Evolutionary conservation across 2,329 filamentous ascomycete species (phyloP).

Genomic region (Fusarium equiseti): DNA sequence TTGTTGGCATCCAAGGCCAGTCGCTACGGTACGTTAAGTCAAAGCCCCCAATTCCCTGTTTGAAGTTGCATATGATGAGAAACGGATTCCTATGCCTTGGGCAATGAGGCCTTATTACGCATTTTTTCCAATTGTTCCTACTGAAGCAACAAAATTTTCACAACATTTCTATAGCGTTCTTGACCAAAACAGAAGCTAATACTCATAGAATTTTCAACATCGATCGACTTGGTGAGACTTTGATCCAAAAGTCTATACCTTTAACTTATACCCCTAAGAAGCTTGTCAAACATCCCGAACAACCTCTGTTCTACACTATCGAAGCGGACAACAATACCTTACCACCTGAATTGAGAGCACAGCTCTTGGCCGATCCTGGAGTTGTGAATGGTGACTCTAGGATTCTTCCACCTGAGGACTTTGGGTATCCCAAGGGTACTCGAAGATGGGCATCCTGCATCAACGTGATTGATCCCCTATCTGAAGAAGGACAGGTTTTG

Average conservation of each 20-base stretch:
- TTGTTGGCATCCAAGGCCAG: constrained; percentile 92
- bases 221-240: constrained; percentile 85
- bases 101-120: constrained; percentile 68
- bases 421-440: constrained; percentile 86
- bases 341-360: constrained; percentile 79
- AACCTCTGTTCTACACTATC: constrained; percentile 92
- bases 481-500: constrained; percentile 75
- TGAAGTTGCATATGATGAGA: constrained; percentile 71
- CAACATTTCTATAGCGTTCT: constrained; percentile 29
- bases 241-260: constrained; percentile 87
- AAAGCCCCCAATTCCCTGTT: constrained; percentile 50
- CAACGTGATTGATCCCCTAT: constrained; percentile 86
- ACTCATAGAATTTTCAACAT: constrained; percentile 84
- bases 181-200: constrained; percentile 49
- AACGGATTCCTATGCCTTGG: constrained; percentile 66
- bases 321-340: constrained; percentile 94
- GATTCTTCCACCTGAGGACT: constrained; percentile 80
- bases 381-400: constrained; percentile 79
- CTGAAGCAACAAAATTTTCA: constrained; percentile 68
- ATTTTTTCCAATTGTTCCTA: constrained; percentile 93
- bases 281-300: constrained; percentile 87
- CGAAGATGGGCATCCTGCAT: constrained; percentile 97
- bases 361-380: constrained; percentile 78
- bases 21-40: constrained; percentile 77
- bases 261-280: constrained; percentile 91